These are phyloP conservation scores for Grigorovia yakushimaensis DNA, from an alignment of 805 yeast genomes.

Conservation along the genomic window DNA sequence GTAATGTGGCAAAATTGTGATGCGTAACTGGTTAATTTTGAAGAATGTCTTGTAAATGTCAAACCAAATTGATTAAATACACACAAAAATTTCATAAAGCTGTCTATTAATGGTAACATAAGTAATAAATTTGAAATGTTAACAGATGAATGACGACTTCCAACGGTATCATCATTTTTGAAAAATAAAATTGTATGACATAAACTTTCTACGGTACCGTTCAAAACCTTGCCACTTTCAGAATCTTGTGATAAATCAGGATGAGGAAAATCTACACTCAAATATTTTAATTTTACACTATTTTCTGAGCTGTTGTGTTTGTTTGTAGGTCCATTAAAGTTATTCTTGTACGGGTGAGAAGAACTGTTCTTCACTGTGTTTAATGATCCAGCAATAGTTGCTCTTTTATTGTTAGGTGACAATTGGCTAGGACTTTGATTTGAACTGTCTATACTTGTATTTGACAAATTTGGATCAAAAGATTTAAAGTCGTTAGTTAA, in stretches of 20 bases:
- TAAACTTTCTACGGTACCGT: conserved; percentile 60
- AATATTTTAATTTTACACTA: conserved; percentile 21
- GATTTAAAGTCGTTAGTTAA: conserved; percentile 34
- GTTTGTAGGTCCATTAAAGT: not conserved
- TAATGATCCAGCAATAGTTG: conserved; percentile 2
- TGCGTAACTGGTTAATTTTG: conserved; percentile 14
- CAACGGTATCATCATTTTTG: not conserved
- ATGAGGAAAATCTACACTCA: conserved; percentile 45
- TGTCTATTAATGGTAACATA: conserved; percentile 47
- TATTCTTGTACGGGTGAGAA: not conserved
- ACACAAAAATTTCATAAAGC: conserved; percentile 35
- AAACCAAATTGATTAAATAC: conserved; percentile 36
- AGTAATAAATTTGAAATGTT: conserved; percentile 32
- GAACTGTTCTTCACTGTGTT: not conserved
- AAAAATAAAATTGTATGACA: conserved; percentile 61
- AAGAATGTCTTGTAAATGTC: conserved; percentile 25
- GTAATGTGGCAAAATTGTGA: conserved; percentile 22
- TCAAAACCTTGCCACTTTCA: conserved; percentile 33
- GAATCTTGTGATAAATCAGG: conserved; percentile 48
- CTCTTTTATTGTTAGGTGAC: not conserved
- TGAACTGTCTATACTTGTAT: not conserved
- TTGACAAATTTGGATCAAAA: conserved; percentile 28
- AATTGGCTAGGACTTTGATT: not conserved
- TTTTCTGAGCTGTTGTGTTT: not conserved
- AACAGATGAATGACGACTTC: not conserved